phyloP scores from a whole-genome alignment of 306 rosid species.

The Gastrolobium bilobum region DNA sequence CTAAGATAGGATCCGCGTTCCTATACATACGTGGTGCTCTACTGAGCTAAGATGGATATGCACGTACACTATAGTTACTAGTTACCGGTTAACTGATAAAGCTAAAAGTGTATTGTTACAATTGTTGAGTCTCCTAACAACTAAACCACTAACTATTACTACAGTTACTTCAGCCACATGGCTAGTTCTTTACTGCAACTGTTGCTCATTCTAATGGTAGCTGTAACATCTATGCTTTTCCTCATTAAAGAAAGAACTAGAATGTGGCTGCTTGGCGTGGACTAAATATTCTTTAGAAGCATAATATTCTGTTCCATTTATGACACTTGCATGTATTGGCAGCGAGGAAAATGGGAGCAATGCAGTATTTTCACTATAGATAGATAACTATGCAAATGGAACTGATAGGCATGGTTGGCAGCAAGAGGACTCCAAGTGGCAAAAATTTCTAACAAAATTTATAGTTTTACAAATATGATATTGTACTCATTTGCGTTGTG shows the following conservation, averaged over 20 bases:
- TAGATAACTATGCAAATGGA: conserved; percentile 17
- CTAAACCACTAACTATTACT: no score
- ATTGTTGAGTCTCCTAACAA: no score
- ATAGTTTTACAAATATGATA: not conserved
- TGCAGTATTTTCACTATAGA: not conserved
- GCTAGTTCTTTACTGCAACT: no score
- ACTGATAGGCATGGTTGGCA: not conserved
- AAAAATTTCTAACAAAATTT: not conserved
- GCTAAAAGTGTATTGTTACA: no score
- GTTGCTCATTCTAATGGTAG: no score
- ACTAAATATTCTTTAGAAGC: not conserved
- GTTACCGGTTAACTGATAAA: no score
- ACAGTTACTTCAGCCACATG: no score
- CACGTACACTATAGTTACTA: no score
- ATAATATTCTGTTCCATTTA: conserved; percentile 27
- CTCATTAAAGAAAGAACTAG: not conserved
- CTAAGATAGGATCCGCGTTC: no score
- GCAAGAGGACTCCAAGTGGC: conserved; percentile 10
- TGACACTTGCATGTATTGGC: conserved; percentile 27
- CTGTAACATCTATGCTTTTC: not conserved
- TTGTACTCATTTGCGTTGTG: not conserved
- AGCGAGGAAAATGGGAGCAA: conserved; percentile 33
- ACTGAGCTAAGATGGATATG: no score
- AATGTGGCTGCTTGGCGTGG: conserved; percentile 5
- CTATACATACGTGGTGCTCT: no score